Base-by-base conservation (phyloP, 345 rosid genomes). In the Sonneratia alba region DNA sequence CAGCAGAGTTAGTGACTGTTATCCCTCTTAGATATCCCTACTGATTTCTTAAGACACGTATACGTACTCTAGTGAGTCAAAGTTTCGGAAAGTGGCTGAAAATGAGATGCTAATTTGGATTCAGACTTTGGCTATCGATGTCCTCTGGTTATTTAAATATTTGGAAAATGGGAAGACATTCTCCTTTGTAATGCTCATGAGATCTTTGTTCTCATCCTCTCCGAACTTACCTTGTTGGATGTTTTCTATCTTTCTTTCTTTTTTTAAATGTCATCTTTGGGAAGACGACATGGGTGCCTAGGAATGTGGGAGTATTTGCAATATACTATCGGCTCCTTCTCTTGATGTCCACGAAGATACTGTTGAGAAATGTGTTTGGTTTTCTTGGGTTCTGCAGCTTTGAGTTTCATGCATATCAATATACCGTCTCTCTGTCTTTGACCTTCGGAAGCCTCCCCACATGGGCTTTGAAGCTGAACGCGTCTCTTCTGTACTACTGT, bases 171-270 rank as follows among this genome's bases (percentile, higher is more conserved):
- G 36, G 74, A 73, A 8, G 79, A 82, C 87, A 79, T 86, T 82
- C 84, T 80, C 82, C 87, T 84, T 83, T 79, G 56, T 74, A 13
- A 59, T 79, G 81, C 77, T 78, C 77, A 24, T 34, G 55, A 49
- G 70, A 67, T 24, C 53, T 45, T 59, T 72, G 71, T 55, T 61
- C 74, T 76, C 57, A 53, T 48, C 55, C n/a, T 76, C 79, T 85
- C 80, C 72, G 79, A 71, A 84, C 72, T 84, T 83, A 80, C 78
- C 73, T 80, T 81, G 83, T 84, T 76, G 83, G 88, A 77, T 48
- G 37, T 66, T 75, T 53, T 42, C 45, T 4, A 4, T 63, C 53
- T 45, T 67, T 49, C 36, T 47, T 47, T 47, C 15, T 47, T 47
- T 9, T 47, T 47, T 47, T 47, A 40, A 4, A 40, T 47, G 51